These are phyloP conservation scores for Biancaea sappan DNA, from an alignment of 306 rosid genomes.

Conservation along the genomic window DNA sequence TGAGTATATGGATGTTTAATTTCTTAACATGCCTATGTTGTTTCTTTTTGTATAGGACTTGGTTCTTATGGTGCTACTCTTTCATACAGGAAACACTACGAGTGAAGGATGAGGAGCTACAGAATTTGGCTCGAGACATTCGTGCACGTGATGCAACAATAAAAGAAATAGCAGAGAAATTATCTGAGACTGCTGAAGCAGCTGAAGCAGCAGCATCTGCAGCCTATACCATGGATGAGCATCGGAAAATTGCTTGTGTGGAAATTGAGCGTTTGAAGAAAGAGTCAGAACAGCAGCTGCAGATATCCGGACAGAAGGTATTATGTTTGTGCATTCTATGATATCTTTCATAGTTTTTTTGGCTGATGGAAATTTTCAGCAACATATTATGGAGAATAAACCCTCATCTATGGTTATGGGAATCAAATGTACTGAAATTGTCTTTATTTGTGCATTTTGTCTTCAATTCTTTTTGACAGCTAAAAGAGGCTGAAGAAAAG, in stretches of 20 bases:
- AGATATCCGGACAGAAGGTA: slow-evolving; percentile 68
- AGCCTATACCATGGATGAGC: slow-evolving; percentile 91
- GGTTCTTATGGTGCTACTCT: slow-evolving; percentile 29
- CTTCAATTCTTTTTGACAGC: slow-evolving; percentile 48
- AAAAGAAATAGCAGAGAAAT: slow-evolving; percentile 86
- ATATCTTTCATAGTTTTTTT: not conserved
- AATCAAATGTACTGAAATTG: slow-evolving; percentile 11
- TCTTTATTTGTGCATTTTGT: slow-evolving; percentile 21
- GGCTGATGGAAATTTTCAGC: slow-evolving; percentile 13
- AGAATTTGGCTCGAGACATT: slow-evolving; percentile 85
- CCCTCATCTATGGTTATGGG: slow-evolving; percentile 1
- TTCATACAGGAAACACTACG: slow-evolving; percentile 77
- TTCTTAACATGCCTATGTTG: slow-evolving; percentile 11
- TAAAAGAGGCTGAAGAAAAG: slow-evolving; percentile 71
- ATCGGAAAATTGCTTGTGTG: slow-evolving; percentile 73
- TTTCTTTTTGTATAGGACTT: slow-evolving; percentile 27
- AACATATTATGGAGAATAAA: slow-evolving; percentile 1
- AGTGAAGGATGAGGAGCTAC: slow-evolving; percentile 97
- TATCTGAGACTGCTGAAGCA: slow-evolving; percentile 97
- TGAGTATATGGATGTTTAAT: slow-evolving; percentile 10
- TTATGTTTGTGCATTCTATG: slow-evolving; percentile 9
- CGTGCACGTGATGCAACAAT: slow-evolving; percentile 96
- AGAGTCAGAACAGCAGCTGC: slow-evolving; percentile 64
- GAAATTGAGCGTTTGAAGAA: slow-evolving; percentile 74
- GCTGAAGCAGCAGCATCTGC: slow-evolving; percentile 99